Evolutionary conservation across 1,284 basidiomycete genomes (phyloP), one percentile per base, ranked within the genome.

Genomic region (Lentinula novae-zelandiae): DNA sequence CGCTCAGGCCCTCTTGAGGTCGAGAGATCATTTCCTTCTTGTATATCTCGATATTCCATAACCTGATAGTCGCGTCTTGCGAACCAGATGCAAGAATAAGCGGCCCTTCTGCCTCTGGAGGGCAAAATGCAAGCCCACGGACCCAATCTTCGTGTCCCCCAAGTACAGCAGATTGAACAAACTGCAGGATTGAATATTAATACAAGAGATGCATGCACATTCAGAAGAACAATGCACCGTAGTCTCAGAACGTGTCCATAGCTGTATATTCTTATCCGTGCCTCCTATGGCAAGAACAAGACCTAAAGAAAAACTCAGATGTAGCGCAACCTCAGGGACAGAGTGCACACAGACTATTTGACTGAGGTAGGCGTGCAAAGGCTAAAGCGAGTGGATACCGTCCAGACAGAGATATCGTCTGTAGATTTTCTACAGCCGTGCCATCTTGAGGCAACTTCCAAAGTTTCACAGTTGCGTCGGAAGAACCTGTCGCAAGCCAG

Each of bases 61-160:
- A 75, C 39, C 95, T 86, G 59, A 97, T 91, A 42, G 92, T 95
- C 15, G 87, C 86, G 71, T 98, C 96, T 74, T 97, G 95, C 3
- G 94, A 94, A 1, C 93, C 96, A 13, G 94, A 95, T 1, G 96
- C 94, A 17, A 98, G 79, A 0, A 86, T 65, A 31, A 87, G 75
- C 17, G 78, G 74, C 8, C 70, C 70, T 7, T 69, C 63, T 44
- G 64, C 57, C 10, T 62, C 53, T 9, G 76, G 71, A 2, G 67
- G 50, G 33, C 80, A 81, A 72, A 97, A 93, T 1, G 87, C 81
- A 31, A 98, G 81, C 63, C 85, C 82, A 64, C 90, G 86, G 55
- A 97, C 82, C 95, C 95, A 98, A 71, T 98, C 95, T 78, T 96
- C 92, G 69, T 98, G 95, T 0, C 95, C 95, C 39, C 91, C 82